phyloP scores from a whole-genome alignment of 2,329 filamentous ascomycete genomes.

The Nigrospora oryzae region DNA sequence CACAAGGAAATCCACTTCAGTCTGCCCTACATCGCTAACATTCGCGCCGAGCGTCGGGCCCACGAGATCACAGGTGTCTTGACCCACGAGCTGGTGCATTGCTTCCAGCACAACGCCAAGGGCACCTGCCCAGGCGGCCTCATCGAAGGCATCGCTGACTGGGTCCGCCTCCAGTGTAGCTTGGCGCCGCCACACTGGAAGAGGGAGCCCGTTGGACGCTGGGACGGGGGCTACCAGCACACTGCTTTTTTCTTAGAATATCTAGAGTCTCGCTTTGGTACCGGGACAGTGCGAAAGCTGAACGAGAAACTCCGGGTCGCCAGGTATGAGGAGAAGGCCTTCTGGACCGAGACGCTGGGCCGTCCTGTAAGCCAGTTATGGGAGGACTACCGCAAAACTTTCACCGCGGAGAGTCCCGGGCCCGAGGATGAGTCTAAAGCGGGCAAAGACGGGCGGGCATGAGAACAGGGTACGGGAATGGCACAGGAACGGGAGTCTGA shows the following conservation, averaged over 20 bases:
- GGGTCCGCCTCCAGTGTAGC: slow-evolving; percentile 69
- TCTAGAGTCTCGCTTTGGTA: slow-evolving; percentile 59
- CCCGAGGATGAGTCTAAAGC: too few species aligned
- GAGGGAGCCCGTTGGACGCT: slow-evolving; percentile 39
- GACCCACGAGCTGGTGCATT: slow-evolving; percentile 91
- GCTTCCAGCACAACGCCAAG: slow-evolving; percentile 71
- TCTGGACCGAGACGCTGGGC: slow-evolving; percentile 65
- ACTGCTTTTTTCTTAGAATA: slow-evolving; percentile 90
- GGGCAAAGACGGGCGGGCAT: too few species aligned
- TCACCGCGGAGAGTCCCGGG: slow-evolving; percentile 8
- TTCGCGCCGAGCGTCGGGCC: slow-evolving; percentile 30
- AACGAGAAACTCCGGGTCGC: slow-evolving; percentile 59
- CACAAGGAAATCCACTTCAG: slow-evolving; percentile 93
- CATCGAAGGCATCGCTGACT: slow-evolving; percentile 89
- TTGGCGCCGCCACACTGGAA: slow-evolving; percentile 82
- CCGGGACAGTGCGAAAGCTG: slow-evolving; percentile 50
- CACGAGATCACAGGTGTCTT: slow-evolving; percentile 75
- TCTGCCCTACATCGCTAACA: slow-evolving; percentile 58
- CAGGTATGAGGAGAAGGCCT: slow-evolving; percentile 53
- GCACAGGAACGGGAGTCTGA: too few species aligned
- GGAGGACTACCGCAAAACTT: slow-evolving; percentile 53
- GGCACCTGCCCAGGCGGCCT: slow-evolving; percentile 63
- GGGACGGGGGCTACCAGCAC: slow-evolving; percentile 84
- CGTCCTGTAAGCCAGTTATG: slow-evolving; percentile 61
- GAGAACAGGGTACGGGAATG: too few species aligned